These are phyloP conservation scores for Exophiala sp. DNA, from an alignment of 2,329 filamentous ascomycete genomes.

Conservation along the genomic window DNA sequence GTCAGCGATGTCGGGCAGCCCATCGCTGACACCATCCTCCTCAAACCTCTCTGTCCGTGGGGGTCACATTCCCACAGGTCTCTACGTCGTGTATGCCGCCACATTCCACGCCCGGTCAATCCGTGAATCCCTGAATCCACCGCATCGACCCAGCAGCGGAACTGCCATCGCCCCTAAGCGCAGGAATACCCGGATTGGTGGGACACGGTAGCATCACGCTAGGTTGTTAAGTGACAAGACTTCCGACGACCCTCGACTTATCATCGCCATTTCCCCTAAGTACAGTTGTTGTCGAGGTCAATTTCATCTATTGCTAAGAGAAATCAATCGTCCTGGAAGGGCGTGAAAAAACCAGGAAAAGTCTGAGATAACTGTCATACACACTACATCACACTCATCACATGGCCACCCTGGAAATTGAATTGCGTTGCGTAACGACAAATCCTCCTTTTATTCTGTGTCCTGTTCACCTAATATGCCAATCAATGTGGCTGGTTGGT, in stretches of 20 bases:
- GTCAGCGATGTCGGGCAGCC: background rate
- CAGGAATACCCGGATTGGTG: conserved; percentile 27
- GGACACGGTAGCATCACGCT: conserved; percentile 8
- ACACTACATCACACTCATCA: conserved; percentile 1
- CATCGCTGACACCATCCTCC: background rate
- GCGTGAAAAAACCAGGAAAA: background rate
- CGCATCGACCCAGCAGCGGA: background rate
- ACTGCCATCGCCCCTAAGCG: conserved; percentile 26
- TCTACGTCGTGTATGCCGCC: too few relatives aligned
- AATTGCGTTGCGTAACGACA: background rate
- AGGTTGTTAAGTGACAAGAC: conserved; percentile 25
- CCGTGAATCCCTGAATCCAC: background rate
- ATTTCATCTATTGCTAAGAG: conserved; percentile 22
- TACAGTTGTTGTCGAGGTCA: conserved; percentile 24
- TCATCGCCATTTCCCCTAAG: conserved; percentile 25
- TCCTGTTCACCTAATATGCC: background rate
- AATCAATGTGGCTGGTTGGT: background rate
- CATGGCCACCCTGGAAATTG: background rate
- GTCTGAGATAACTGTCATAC: background rate
- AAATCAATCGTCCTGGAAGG: conserved; percentile 1
- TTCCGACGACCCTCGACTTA: conserved; percentile 17
- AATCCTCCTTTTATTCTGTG: background rate
- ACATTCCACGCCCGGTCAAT: background rate
- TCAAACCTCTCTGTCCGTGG: background rate
- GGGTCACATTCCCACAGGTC: too few relatives aligned